Conservation (phyloP, 768 basidiomycete species). For the Rhodotorula babjevae region DNA sequence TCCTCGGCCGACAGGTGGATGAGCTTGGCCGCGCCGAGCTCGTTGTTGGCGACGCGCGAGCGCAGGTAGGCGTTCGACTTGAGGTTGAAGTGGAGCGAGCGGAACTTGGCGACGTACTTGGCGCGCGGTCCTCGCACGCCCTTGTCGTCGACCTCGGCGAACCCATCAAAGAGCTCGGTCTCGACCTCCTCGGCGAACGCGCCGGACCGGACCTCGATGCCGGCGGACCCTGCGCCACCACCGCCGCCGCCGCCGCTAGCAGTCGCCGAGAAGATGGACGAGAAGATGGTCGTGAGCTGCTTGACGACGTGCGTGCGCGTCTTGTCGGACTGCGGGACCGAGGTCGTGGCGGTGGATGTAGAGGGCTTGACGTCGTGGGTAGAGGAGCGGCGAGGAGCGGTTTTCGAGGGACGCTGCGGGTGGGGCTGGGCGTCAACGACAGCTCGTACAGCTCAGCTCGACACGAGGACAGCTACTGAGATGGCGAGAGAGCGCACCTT, state of each 20-base stretch:
- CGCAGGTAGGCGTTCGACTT: slow-evolving; percentile 75
- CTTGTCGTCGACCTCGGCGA: slow-evolving; percentile 68
- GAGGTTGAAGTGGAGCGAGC: slow-evolving; percentile 82
- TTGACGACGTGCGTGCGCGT: slow-evolving; percentile 38
- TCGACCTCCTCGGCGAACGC: slow-evolving; percentile 62
- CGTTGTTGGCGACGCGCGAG: slow-evolving; percentile 65
- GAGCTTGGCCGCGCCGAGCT: slow-evolving; percentile 66
- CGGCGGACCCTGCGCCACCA: not conserved
- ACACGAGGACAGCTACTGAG: not conserved
- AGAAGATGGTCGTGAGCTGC: slow-evolving; percentile 34
- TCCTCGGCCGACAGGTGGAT: slow-evolving; percentile 83
- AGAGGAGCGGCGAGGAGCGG: not conserved
- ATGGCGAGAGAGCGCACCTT: not conserved
- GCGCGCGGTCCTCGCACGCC: slow-evolving; percentile 47
- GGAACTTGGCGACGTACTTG: slow-evolving; percentile 64
- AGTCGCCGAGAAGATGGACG: slow-evolving; percentile 32
- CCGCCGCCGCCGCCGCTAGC: not conserved
- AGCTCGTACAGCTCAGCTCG: not conserved
- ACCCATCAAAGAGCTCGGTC: slow-evolving; percentile 66
- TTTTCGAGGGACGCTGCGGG: not conserved
- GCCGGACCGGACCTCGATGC: slow-evolving; percentile 21
- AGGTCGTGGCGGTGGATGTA: not conserved
- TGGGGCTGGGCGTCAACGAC: not conserved
- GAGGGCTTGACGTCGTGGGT: not conserved
- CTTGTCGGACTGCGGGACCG: slow-evolving; percentile 29